Evolutionary conservation across 345 rosid genomes (phyloP), one percentile per base, ranked within the genome.

Genomic region (Hibiscus mutabilis): DNA sequence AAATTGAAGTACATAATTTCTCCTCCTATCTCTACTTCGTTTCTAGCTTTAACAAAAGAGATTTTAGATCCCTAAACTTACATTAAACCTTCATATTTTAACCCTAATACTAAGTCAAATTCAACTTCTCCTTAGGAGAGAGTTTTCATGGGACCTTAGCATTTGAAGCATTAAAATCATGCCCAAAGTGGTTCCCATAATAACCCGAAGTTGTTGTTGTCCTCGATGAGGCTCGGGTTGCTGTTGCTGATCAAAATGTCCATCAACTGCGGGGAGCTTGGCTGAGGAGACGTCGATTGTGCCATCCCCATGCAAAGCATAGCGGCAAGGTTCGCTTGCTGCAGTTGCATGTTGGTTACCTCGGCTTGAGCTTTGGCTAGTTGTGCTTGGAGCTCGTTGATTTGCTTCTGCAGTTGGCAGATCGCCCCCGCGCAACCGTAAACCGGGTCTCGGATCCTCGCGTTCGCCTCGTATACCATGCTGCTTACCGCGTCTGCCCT

Each of bases 401-500:
- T 86, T 82, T 90, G 98, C 49, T 87, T 90, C 46, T 87, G 98
- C 14, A 90, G 85, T 61, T 87, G 94, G 78, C 87, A 90, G n/a
- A 92, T 88, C 0, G 92, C 87, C n/a, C 98, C 98, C 0, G 98
- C 96, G 15, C 92, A 87, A 10, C 98, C 98, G 71, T 92, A 92
- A 31, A 92, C 92, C 3, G 98, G 98, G 71, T 92, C 98, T 59
- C 98, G 80, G 55, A 92, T 84, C 69, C 98, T 85, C 3, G 98
- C 94, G 46, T 91, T 79, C 0, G 98, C 98, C 72, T 92, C 98
- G 19, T 92, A 92, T 0, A 90, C 98, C 98, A 92, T 92, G 82
- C 96, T 90, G 83, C 95, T 92, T 60, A 92, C 98, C 6, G 98
- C 98, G 69, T 92, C 96, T 0, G 92, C 90, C 76, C 96, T 88